Evolutionary conservation across 805 yeast genomes (phyloP), one percentile per base, ranked within the genome.

Genomic region (Wickerhamiella domercqiae): DNA sequence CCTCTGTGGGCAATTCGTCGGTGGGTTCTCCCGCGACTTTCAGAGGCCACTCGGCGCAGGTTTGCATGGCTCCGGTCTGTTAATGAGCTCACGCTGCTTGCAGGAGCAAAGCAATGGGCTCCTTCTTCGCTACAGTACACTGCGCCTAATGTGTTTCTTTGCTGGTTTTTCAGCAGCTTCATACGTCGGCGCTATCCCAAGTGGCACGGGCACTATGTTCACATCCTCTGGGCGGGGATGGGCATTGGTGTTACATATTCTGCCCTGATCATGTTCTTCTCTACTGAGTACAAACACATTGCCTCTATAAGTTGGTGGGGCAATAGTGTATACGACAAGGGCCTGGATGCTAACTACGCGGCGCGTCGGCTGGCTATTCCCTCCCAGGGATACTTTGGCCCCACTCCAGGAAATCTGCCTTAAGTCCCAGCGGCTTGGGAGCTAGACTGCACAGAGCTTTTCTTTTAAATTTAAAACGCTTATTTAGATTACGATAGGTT

Each of bases 301-400:
- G 59, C 56, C 20, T 43, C 50, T 3, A 37, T 74, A 11, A 43
- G 55, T 29, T 76, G 83, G 83, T 76, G 83, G 83, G 83, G 83
- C 1, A 73, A 72, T 39, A 53, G 41, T n/a, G 65, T 58, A 21
- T 13, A 30, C 14, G 35, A 22, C 31, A 22, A 28, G n/a, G 36
- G 21, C 7, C 17, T 20, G 9, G 45, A 39, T 15, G 41, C 40
- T 7, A 36, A 20, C 11, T 40, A 32, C 6, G 14, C 30, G 7
- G 42, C 48, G 6, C 18, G 11, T 17, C 38, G 40, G 20, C 36
- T 30, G 5, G 26, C 22, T 15, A 21, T 51, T n/a, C 49, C 52
- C 6, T 54, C 43, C 3, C 38, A 36, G 3, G 61, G 55, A 15
- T 51, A 51, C 39, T 56, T 56, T 41, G 61, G 61, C 7, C 56